phyloP scores from a whole-genome alignment of 192 early-diverging fungal species.

The Linnemannia hyalina region DNA sequence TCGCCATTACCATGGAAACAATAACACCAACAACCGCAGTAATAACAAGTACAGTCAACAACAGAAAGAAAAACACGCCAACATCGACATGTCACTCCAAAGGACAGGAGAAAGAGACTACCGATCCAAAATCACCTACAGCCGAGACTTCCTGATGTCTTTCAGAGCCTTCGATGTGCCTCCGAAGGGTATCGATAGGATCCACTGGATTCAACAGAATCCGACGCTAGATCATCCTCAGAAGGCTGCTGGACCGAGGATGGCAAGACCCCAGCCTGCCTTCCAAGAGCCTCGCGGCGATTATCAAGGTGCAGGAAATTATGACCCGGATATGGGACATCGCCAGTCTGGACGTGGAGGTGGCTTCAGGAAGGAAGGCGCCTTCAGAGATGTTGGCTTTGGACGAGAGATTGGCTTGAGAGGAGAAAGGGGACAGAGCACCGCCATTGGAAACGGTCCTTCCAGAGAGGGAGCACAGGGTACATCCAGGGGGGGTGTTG shows the following conservation, averaged over 20 bases:
- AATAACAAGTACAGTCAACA: neutral
- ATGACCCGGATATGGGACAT: too few species aligned
- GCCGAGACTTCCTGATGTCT: conserved; percentile 18
- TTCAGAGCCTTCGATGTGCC: neutral
- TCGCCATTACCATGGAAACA: neutral
- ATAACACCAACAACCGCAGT: neutral
- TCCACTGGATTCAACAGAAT: neutral
- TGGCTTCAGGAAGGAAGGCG: too few species aligned
- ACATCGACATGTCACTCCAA: neutral
- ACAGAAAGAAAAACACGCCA: neutral
- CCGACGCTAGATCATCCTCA: neutral
- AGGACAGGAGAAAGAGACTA: neutral
- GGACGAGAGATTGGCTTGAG: too few species aligned
- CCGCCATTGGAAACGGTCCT: too few species aligned
- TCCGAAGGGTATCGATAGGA: neutral
- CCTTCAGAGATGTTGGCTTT: too few species aligned
- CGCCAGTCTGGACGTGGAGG: too few species aligned
- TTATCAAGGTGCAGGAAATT: too few species aligned
- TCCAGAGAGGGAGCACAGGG: too few species aligned
- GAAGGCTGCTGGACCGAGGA: neutral
- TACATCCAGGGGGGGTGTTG: too few species aligned
- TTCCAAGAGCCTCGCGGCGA: neutral
- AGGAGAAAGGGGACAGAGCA: too few species aligned
- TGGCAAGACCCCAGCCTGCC: neutral
- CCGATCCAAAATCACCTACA: neutral